A percentile compares a stretch with the other conserved stretches of the same genome.
These are phyloP conservation scores for Oryza longistaminata DNA, from an alignment of 176 grass and related monocot genomes.

Conservation along the genomic window DNA sequence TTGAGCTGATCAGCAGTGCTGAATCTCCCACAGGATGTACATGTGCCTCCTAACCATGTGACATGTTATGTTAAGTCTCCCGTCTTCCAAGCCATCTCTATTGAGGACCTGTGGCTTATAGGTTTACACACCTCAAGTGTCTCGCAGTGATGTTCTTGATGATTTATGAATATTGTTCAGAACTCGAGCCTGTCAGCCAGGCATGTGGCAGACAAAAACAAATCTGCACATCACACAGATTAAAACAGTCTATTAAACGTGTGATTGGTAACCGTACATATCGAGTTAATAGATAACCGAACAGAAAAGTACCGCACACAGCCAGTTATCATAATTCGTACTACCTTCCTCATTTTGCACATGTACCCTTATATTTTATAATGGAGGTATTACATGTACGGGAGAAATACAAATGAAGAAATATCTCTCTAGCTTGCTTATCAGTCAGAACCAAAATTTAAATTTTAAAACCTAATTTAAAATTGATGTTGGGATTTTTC, in stretches of 20 bases:
- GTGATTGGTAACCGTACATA: slow-evolving; percentile 1
- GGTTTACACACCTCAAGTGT: background rate
- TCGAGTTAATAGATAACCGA: background rate
- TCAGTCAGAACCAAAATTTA: no score
- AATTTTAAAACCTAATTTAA: no score
- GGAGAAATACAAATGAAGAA: no score
- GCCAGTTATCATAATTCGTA: background rate
- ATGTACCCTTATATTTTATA: no score
- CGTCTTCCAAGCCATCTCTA: background rate
- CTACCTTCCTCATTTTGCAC: no score
- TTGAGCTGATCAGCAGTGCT: background rate
- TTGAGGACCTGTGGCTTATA: background rate
- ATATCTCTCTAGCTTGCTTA: no score
- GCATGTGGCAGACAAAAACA: slow-evolving; percentile 3
- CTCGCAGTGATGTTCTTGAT: background rate
- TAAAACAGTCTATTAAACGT: background rate
- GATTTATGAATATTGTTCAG: background rate
- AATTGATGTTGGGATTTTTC: no score
- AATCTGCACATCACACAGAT: background rate
- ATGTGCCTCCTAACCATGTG: background rate
- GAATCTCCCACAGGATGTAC: background rate
- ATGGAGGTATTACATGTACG: no score
- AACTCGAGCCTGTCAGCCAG: background rate
- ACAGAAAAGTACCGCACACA: background rate
- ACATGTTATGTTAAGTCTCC: background rate